Evolutionary conservation across 2,329 filamentous ascomycete species (phyloP).

Genomic region (Claviceps maximensis): DNA sequence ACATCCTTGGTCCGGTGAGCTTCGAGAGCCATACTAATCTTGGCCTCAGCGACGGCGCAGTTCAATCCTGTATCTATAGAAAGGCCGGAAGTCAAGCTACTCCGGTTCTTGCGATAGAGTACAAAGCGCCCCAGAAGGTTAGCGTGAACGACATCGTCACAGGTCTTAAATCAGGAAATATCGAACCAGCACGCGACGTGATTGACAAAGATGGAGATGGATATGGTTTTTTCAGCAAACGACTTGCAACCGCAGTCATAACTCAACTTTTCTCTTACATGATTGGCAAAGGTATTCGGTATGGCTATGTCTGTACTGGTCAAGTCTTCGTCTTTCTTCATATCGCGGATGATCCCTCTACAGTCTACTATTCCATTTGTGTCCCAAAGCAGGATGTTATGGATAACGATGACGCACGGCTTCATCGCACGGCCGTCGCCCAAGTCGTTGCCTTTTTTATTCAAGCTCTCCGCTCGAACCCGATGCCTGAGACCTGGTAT

Average conservation of each 20-base stretch:
- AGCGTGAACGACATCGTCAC: constrained; percentile 17
- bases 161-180: constrained; percentile 19
- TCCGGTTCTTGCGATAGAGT: constrained; percentile 19
- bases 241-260: constrained; percentile 22
- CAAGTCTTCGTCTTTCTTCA: constrained; percentile 22
- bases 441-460: constrained; percentile 26
- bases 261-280: constrained; percentile 29
- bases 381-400: constrained; percentile 22
- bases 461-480: constrained; percentile 10
- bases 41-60: constrained; percentile 13
- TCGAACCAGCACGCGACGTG: constrained; percentile 18
- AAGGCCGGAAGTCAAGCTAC: background rate
- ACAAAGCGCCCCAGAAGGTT: constrained; percentile 26
- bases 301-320: constrained; percentile 23
- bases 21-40: constrained; percentile 26
- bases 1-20: constrained; percentile 18
- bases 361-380: constrained; percentile 19
- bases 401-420: constrained; percentile 18
- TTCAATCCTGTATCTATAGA: constrained; percentile 17
- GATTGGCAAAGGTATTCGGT: constrained; percentile 20
- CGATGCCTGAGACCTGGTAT: too few relatives aligned
- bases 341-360: constrained; percentile 20
- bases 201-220: constrained; percentile 20
- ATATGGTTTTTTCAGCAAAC: constrained; percentile 14
- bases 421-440: constrained; percentile 23